Base-by-base conservation (phyloP, 2,329 filamentous ascomycete genomes). In the Ophiocordyceps robertsii region DNA sequence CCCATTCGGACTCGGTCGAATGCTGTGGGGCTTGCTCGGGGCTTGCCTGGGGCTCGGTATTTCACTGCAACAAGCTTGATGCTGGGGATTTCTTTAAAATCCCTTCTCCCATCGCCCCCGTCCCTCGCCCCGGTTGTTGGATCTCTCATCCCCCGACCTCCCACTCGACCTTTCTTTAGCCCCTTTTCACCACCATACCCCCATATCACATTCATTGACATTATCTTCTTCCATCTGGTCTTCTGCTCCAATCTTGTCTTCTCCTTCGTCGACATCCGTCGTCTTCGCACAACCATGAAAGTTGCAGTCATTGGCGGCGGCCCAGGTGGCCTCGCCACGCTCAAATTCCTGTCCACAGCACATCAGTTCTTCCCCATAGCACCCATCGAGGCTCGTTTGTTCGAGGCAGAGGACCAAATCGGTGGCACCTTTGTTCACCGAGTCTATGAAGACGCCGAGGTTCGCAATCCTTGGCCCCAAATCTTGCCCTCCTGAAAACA, bases 391-490 rank as follows among this genome's bases (percentile, higher is more conserved):
- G 65, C 55, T 1, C 57, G 58, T 6, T 52, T 72, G 3, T 72
- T 71, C 33, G 69, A 72, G 52, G 53, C 59, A 17, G 61, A 66
- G 43, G 51, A 57, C 8, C 55, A 59, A 0, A 56, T 73, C 38
- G 69, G 68, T 3, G 69, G 69, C 3, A 69, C 66, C 1, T 72
- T 73, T 50, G 56, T 58, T 19, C 62, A 69, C 43, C 62, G 66
- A 6, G 57, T 63, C 4, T 73, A 72, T 41, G 66, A 70, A 43
- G 65, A 69, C 30, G 65, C 68, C 2, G 69, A 72, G 53, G 60
- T 61, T 36, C 30, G 52, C 13, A 24, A 8, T 6, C 19, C 16
- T 17, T 37, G n/a, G 11, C n/a, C 7, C 35, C 11, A 37, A 9
- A 4, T 21, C n/a, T 6, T 21, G 35, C n/a, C 12, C 4, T 12